Evolutionary conservation across 805 yeast genomes (phyloP).

Genomic region (Brettanomyces bruxellensis): DNA sequence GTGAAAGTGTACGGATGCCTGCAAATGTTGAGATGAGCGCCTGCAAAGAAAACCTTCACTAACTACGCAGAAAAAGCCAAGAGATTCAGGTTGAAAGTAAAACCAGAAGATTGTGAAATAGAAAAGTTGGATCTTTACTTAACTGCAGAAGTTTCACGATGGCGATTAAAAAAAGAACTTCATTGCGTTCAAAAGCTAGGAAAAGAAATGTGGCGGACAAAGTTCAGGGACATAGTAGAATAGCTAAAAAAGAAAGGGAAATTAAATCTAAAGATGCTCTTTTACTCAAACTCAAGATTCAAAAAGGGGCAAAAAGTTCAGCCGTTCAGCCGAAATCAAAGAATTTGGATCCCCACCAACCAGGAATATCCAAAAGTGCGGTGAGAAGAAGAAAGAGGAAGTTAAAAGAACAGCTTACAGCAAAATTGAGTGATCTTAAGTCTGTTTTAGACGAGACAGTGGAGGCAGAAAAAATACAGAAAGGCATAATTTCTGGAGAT

Average conservation of each 20-base stretch:
- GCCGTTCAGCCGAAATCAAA: not conserved
- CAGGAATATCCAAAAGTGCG: slow-evolving; percentile 57
- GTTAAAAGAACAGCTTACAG: slow-evolving; percentile 53
- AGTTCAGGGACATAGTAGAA: not conserved
- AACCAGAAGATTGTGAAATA: too few species aligned
- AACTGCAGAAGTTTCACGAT: not conserved
- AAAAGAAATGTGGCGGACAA: slow-evolving; percentile 11
- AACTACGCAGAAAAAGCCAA: too few species aligned
- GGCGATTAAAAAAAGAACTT: slow-evolving; percentile 41
- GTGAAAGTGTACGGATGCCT: too few species aligned
- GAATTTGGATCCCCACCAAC: slow-evolving; percentile 21
- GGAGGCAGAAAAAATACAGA: slow-evolving; percentile 2
- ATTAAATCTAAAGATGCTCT: not conserved
- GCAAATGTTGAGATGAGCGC: too few species aligned
- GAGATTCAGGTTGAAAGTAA: too few species aligned
- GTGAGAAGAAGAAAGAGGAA: slow-evolving; percentile 55
- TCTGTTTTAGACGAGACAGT: slow-evolving; percentile 37
- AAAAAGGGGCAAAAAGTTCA: slow-evolving; percentile 1
- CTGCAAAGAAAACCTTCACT: too few species aligned
- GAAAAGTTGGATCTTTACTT: too few species aligned
- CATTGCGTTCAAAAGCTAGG: slow-evolving; percentile 33
- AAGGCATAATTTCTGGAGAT: slow-evolving; percentile 5
- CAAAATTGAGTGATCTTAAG: slow-evolving; percentile 57
- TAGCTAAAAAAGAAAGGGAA: not conserved
- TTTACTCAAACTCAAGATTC: not conserved